Evolutionary conservation across 2,329 filamentous ascomycete species (phyloP).

Genomic region (Daldinia sp.): DNA sequence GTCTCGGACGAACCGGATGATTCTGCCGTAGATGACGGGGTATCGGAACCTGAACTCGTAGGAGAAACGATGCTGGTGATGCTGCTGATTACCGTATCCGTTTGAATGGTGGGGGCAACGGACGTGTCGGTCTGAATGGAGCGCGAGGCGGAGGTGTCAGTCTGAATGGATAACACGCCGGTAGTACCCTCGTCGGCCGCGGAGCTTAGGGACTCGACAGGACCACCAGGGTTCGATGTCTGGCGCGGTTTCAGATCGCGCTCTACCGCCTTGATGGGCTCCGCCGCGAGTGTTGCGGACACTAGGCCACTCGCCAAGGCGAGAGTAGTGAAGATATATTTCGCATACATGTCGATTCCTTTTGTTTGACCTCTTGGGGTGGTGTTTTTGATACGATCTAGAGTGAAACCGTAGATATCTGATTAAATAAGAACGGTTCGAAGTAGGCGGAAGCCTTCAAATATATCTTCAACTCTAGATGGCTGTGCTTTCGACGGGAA

Average conservation of each 20-base stretch:
- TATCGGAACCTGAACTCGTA: conserved; percentile 3
- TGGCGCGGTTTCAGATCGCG: conserved; percentile 12
- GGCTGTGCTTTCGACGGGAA: neutral
- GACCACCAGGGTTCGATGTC: conserved; percentile 29
- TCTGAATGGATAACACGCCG: conserved; percentile 19
- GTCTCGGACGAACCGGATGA: conserved; percentile 9
- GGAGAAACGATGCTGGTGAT: conserved; percentile 3
- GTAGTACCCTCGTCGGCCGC: conserved; percentile 13
- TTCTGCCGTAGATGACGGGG: conserved; percentile 6
- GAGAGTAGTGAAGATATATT: conserved; percentile 8
- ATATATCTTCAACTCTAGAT: neutral
- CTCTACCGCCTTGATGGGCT: neutral
- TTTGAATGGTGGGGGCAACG: neutral
- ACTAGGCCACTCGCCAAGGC: conserved; percentile 13
- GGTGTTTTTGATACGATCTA: neutral
- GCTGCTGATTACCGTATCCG: neutral
- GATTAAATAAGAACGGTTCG: neutral
- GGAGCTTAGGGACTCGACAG: conserved; percentile 17
- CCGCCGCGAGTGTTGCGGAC: neutral
- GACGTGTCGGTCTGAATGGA: neutral
- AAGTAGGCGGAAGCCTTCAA: neutral
- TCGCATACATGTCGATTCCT: conserved; percentile 17
- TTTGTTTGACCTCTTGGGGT: neutral
- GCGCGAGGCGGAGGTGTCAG: neutral
- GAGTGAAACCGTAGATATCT: too few species aligned